Evolutionary conservation across 768 basidiomycete species (phyloP).

Genomic region (Dendrothele bispora): DNA sequence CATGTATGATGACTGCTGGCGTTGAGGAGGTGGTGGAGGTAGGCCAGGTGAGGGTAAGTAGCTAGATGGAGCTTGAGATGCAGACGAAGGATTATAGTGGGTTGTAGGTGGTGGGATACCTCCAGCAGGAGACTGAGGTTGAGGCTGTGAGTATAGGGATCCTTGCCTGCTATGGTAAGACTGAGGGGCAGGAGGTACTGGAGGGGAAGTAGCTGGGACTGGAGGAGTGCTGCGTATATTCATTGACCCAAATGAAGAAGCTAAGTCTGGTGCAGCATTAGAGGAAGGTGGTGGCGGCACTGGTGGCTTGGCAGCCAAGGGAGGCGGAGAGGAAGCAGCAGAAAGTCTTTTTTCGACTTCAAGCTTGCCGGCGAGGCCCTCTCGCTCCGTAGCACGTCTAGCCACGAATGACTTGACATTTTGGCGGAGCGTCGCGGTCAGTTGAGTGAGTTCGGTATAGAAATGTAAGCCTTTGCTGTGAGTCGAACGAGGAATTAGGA

Average conservation of each 20-base stretch:
- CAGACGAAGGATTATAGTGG: background rate
- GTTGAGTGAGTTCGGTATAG: slow-evolving; percentile 75
- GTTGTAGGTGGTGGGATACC: background rate
- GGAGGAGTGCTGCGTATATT: slow-evolving; percentile 38
- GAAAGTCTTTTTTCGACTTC: slow-evolving; percentile 72
- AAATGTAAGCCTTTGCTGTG: slow-evolving; percentile 85
- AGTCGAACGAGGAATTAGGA: slow-evolving; percentile 9
- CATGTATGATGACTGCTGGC: slow-evolving; percentile 23
- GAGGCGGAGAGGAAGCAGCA: slow-evolving; percentile 43
- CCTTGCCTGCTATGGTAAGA: no score
- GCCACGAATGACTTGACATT: slow-evolving; percentile 64
- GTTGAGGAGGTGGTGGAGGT: slow-evolving; percentile 21
- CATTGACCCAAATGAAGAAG: slow-evolving; percentile 59
- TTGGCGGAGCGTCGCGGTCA: slow-evolving; percentile 56
- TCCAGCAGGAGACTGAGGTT: background rate
- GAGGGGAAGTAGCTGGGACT: slow-evolving; percentile 22
- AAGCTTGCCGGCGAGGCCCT: slow-evolving; percentile 61
- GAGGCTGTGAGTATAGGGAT: background rate
- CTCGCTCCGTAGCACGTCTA: slow-evolving; percentile 67
- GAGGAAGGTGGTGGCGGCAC: slow-evolving; percentile 46
- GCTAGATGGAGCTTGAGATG: slow-evolving; percentile 3
- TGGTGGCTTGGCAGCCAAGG: slow-evolving; percentile 47
- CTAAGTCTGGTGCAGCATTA: slow-evolving; percentile 36
- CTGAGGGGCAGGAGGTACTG: slow-evolving; percentile 24
- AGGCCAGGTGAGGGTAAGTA: slow-evolving; percentile 13